Evolutionary conservation across 306 rosid genomes (phyloP), one percentile per base, ranked within the genome.

Genomic region (Vicia villosa): DNA sequence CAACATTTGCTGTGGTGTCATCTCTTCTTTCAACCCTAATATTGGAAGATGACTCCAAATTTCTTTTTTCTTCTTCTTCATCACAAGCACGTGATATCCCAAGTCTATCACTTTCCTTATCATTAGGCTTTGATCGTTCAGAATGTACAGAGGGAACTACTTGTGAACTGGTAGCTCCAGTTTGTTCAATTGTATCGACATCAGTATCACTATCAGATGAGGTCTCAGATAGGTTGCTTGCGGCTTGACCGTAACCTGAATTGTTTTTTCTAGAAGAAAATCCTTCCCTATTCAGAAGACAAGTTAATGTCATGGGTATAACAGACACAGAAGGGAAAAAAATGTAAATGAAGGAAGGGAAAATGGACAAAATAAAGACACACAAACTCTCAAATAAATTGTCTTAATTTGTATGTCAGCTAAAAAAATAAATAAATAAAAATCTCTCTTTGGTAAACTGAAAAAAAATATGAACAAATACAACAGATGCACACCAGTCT

Each of bases 231-330:
- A 64, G 78, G 66, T 73, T 78, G 83, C 80, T 75, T 72, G 86
- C 74, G 42, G 63, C 84, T 80, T 86, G 92, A 75, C 75, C 77
- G 70, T 81, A 72, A 73, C 72, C 84, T 80, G 85, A 69, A 72
- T 49, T 69, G 72, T 93, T 88, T 83, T 82, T 76, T 80, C 83
- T 79, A 73, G 84, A 88, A 83, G 76, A 78, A 76, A 88, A 87
- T 22, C 95, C 99, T 69, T 91, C 97, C 95, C 99, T 94, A 42
- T 63, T 69, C 74, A 81, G 76, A 68, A 75, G 81, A 74, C 62
- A 58, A 64, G 68, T 65, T 66, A 56, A 36, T 13, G 26, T 57
- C 51, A 68, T 59, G 8, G 17, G 28, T 34, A 75, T 54, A 42
- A 62, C 70, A 64, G 4, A 73, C 34, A 56, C 24, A 65, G 28